These are phyloP conservation scores for Capronia epimyces DNA, from an alignment of 2,329 filamentous ascomycete genomes.

Conservation along the genomic window DNA sequence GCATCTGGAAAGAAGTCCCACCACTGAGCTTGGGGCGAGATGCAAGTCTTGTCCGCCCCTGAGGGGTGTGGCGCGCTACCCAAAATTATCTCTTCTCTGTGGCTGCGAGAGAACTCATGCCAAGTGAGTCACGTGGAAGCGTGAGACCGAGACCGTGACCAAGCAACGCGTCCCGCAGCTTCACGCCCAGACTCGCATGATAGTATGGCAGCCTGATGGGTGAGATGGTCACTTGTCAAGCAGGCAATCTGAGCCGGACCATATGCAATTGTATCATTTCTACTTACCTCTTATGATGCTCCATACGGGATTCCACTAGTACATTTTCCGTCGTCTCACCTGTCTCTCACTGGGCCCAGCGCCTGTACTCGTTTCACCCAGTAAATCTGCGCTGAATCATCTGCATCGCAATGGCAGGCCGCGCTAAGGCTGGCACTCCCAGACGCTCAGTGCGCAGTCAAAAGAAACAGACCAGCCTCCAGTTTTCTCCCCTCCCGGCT, in stretches of 20 bases:
- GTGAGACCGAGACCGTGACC: background rate
- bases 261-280: background rate
- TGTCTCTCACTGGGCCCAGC: no score
- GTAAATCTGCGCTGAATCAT: background rate
- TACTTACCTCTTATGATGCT: no score
- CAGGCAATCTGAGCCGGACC: background rate
- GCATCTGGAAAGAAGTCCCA: background rate
- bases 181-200: background rate
- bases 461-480: slow-evolving; percentile 38
- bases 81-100: background rate
- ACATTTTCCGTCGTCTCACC: no score
- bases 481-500: slow-evolving; percentile 37
- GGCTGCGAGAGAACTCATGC: background rate
- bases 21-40: background rate
- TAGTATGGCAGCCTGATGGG: background rate
- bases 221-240: background rate
- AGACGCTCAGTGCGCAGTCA: slow-evolving; percentile 20
- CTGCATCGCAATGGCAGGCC: slow-evolving; percentile 1
- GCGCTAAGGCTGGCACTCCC: background rate
- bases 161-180: background rate
- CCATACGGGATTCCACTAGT: no score
- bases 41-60: background rate
- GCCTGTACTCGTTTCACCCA: no score
- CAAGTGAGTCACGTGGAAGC: background rate
- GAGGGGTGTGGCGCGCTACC: background rate